Base-by-base conservation (phyloP, 2,329 filamentous ascomycete species). In the Xylaria sp. region DNA sequence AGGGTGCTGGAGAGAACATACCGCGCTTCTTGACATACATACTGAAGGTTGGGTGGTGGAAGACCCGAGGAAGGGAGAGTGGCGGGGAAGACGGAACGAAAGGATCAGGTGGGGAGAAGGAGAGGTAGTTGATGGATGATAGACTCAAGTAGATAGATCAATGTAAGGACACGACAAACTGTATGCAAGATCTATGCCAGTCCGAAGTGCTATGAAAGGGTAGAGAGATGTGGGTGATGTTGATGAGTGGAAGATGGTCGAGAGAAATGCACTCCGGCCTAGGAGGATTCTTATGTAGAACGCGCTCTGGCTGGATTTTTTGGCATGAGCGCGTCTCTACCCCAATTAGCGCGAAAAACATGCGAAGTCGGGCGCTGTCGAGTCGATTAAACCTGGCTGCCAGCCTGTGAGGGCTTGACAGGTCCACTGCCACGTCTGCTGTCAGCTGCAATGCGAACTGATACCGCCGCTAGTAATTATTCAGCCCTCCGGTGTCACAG, bases 21-120 rank as follows among this genome's bases (percentile, higher is more conserved):
- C 82, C 82, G 71, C 83, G 78, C 79, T 85, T 85, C 72, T 79
- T 80, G 71, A 86, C 83, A 71, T 81, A 86, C 83, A 86, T 86
- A 67, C 67, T 72, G 75, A 66, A 61, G 62, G 58, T 56, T 54
- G 58, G 62, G 60, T 58, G 53, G 56, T 58, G 57, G 49, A 51
- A 50, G 53, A 59, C 47, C 48, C 51, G 56, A 57, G 55, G 56
- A 56, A 56, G 51, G 48, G 53, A 58, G 41, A 43, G 54, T 48
- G 50, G 50, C 38, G 54, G 49, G 39, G 40, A 56, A 20, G 37
- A 19, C 37, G 17, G 37, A 57, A 45, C 48, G 40, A 19, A 19
- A 37, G 13, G 44, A 50, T 45, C 24, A 44, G 22, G 38, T 37
- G 47, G 39, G 47, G 13, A 44, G 47, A 44, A 41, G 29, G 38